phyloP scores from a whole-genome alignment of 78 protist genomes.

The Dictyostelium capitatum region DNA sequence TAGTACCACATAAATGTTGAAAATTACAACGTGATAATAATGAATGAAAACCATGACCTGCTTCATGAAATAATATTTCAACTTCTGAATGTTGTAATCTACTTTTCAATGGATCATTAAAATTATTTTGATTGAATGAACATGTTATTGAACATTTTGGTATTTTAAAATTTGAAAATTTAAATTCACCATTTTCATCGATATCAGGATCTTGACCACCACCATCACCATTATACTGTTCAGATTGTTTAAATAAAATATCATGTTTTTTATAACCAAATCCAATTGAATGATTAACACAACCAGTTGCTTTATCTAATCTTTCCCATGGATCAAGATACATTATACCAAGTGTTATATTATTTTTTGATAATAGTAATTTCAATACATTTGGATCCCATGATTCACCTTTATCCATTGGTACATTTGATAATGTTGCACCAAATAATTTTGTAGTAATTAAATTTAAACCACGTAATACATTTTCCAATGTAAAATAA shows the following conservation, averaged over 20 bases:
- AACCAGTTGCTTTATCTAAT: neutral
- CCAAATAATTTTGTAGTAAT: conserved; percentile 34
- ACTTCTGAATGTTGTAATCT: neutral
- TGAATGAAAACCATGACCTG: conserved; percentile 61
- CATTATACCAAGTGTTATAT: conserved; percentile 12
- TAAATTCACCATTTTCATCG: neutral
- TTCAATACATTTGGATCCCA: conserved; percentile 44
- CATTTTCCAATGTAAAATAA: conserved; percentile 55
- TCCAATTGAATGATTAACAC: conserved; percentile 16
- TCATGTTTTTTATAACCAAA: conserved; percentile 22
- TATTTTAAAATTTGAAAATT: neutral
- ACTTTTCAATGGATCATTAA: neutral
- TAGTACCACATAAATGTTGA: conserved; percentile 80
- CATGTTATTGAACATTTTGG: conserved; percentile 39
- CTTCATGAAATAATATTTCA: conserved; percentile 58
- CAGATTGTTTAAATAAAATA: neutral
- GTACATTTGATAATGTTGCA: neutral
- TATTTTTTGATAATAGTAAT: neutral
- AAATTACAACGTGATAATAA: conserved; percentile 42
- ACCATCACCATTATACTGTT: too few relatives aligned
- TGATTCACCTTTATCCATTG: conserved; percentile 33
- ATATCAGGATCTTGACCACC: neutral
- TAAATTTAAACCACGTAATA: conserved; percentile 37
- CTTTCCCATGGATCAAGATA: conserved; percentile 56
- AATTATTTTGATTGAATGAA: conserved; percentile 1